Evolutionary conservation across 768 basidiomycete genomes (phyloP).

Genomic region (Termitomyces sp.): DNA sequence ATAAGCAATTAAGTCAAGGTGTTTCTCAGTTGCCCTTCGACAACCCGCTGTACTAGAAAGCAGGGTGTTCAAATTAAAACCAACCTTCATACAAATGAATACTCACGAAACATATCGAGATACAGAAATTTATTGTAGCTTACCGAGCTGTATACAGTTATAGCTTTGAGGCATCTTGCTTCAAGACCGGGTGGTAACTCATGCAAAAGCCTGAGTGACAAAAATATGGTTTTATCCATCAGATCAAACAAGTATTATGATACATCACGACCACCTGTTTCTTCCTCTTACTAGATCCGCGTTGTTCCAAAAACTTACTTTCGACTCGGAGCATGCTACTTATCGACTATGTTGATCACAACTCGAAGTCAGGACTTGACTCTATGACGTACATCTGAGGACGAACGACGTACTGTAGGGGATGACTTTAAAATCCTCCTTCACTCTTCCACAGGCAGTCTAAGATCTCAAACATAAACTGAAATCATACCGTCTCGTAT

Average conservation of each 20-base stretch:
- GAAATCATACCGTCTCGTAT: too few relatives aligned
- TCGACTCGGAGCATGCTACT: too few relatives aligned
- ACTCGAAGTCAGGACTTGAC: too few relatives aligned
- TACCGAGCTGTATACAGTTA: constrained; percentile 58
- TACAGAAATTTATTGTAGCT: constrained; percentile 27
- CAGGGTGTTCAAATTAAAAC: not conserved
- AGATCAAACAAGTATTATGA: too few relatives aligned
- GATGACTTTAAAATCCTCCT: not conserved
- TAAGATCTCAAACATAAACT: not conserved
- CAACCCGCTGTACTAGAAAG: constrained; percentile 37
- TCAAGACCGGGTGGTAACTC: constrained; percentile 50
- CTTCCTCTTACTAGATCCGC: too few relatives aligned
- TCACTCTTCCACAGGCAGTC: not conserved
- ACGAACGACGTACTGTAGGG: too few relatives aligned
- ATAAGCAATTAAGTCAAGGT: constrained; percentile 55
- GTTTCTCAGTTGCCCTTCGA: constrained; percentile 35
- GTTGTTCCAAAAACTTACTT: too few relatives aligned
- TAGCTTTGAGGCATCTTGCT: constrained; percentile 55
- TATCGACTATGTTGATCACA: too few relatives aligned
- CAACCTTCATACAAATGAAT: constrained; percentile 25
- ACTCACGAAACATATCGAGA: constrained; percentile 49
- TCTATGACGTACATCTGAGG: too few relatives aligned
- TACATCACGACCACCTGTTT: too few relatives aligned
- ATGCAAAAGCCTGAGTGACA: too few relatives aligned
- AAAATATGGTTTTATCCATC: too few relatives aligned